Base-by-base conservation (phyloP, 2,329 filamentous ascomycete species). In the Colletotrichum costaricense region DNA sequence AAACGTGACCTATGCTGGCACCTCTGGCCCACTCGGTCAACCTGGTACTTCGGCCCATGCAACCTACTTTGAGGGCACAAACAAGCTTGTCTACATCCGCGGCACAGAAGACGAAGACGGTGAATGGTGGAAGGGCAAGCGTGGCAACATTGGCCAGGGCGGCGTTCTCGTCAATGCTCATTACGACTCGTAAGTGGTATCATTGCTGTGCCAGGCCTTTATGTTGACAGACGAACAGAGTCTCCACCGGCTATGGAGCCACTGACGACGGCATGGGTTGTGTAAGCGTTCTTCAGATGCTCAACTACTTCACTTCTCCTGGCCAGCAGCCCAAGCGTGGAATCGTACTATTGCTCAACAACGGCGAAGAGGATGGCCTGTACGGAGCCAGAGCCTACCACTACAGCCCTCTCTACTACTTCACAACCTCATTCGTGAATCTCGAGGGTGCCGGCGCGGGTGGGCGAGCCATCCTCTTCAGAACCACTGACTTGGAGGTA, bases 211-310 rank as follows among this genome's bases (percentile, higher is more conserved):
- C 30, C 12, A 1, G 2, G 8, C 16, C 33, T 7, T 16, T n/a
- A 6, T 19, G 24, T 49, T 69, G 30, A 70, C 57, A 75, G 54
- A 76, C 1, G 8, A 26, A 76, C 69, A 95, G 93, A 71, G 97
- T 98, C 6, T 94, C 95, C 16, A 97, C 95, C 3, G 95, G 95
- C 1, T 98, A 92, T 77, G 97, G 97, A 60, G 95, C 97, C 19
- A 98, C 97, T 2, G 97, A 99, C 79, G 94, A 98, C 81, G 97
- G 96, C 8, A 92, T 98, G 74, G 95, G 95, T 33, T 94, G 97
- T 26, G 91, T 97, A n/a, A 93, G 93, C 0, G 86, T 96, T 55
- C 87, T 98, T 60, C 95, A 98, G 81, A 86, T 98, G 62, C 88
- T 98, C 74, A 94, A 92, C 75, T 94, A 98, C 82, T 98, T 97